Conservation (phyloP, 164 flowering plant species). For the Echeveria elegans region DNA sequence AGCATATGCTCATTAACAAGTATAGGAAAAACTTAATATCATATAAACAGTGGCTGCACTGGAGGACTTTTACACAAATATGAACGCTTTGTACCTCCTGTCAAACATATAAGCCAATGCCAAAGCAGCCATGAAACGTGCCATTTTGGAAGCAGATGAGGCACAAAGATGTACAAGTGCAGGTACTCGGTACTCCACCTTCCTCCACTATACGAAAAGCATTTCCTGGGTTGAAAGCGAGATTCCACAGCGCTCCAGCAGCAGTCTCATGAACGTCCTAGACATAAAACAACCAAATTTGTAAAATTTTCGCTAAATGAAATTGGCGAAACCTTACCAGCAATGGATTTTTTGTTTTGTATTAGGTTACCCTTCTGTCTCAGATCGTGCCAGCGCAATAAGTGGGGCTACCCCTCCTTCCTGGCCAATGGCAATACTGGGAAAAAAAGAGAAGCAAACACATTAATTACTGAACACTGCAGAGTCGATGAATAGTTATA, state of each 20-base stretch:
- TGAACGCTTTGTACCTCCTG: constrained; percentile 64
- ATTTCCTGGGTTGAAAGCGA: too few relatives aligned
- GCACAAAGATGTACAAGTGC: constrained; percentile 82
- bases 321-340: neutral
- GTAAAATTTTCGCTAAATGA: too few relatives aligned
- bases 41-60: too few relatives aligned
- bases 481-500: too few relatives aligned
- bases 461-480: neutral
- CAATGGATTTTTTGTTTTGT: too few relatives aligned
- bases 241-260: constrained; percentile 98
- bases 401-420: constrained; percentile 98
- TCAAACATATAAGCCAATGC: constrained; percentile 99
- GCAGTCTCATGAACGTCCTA: constrained; percentile 98
- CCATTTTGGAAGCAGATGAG: too few relatives aligned
- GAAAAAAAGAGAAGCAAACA: neutral
- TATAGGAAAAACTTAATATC: too few relatives aligned
- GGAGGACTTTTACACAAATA: neutral
- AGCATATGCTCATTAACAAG: neutral
- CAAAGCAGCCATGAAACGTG: too few relatives aligned
- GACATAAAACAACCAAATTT: neutral
- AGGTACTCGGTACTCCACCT: constrained; percentile 94
- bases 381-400: constrained; percentile 78
- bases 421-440: constrained; percentile 95
- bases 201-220: constrained; percentile 97
- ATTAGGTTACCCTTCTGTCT: too few relatives aligned